These are phyloP conservation scores for Amanita muscaria DNA, from an alignment of 768 basidiomycete genomes.

Conservation along the genomic window DNA sequence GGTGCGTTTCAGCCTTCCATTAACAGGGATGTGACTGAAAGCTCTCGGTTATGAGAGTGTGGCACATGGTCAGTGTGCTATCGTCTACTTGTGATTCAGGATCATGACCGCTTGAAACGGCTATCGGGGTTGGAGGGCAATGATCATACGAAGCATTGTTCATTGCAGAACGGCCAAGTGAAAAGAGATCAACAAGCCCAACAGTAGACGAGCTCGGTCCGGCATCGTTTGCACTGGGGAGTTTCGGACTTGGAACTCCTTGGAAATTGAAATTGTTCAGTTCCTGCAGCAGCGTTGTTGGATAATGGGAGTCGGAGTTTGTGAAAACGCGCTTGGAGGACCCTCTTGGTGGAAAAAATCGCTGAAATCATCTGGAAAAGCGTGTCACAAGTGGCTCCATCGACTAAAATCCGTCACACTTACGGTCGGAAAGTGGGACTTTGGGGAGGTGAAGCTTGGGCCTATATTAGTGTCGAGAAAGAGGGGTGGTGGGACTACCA, in stretches of 20 bases:
- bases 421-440: constrained; percentile 4
- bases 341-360: neutral
- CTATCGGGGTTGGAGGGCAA: neutral
- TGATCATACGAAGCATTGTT: constrained; percentile 5
- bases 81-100: constrained; percentile 1
- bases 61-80: neutral
- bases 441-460: neutral
- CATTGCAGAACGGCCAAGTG: too few relatives aligned
- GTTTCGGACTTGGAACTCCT: neutral
- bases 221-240: neutral
- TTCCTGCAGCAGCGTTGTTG: neutral
- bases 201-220: neutral
- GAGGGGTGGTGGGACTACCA: too few relatives aligned
- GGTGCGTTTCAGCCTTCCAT: neutral
- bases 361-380: neutral
- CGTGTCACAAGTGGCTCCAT: neutral
- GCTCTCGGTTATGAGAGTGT: neutral
- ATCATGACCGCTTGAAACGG: neutral
- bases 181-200: neutral
- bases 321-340: constrained; percentile 3
- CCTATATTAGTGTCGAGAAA: neutral
- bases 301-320: constrained; percentile 1
- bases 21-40: constrained; percentile 2
- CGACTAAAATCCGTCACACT: neutral
- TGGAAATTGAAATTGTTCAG: constrained; percentile 1